A percentile compares a stretch with the other conserved stretches of the same genome.
These are phyloP conservation scores for Epichloe elymi DNA, from an alignment of 2,329 filamentous ascomycete species.

Conservation along the genomic window DNA sequence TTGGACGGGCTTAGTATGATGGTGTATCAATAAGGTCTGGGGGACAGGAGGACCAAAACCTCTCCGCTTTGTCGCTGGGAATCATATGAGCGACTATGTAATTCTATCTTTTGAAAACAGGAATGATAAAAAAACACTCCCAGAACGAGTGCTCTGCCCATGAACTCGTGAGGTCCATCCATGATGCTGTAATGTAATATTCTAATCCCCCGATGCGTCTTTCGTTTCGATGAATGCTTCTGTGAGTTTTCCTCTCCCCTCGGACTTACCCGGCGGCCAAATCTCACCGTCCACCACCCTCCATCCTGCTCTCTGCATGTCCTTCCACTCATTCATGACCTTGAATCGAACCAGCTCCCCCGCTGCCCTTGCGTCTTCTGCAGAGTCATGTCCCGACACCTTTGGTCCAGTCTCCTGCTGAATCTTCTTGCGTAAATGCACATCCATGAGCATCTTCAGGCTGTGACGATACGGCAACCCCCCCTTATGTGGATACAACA, in stretches of 20 bases:
- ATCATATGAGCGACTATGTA: conserved; percentile 20
- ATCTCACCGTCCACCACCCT: conserved; percentile 36
- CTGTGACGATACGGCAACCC: conserved; percentile 64
- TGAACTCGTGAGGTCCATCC: background rate
- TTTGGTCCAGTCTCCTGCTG: conserved; percentile 49
- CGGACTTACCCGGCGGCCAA: conserved; percentile 21
- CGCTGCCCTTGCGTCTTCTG: conserved; percentile 79
- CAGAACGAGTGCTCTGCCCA: background rate
- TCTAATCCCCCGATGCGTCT: background rate
- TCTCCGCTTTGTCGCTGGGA: conserved; percentile 9
- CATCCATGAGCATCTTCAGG: conserved; percentile 60
- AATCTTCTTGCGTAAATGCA: conserved; percentile 61
- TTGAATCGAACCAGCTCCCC: conserved; percentile 71
- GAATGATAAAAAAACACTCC: background rate
- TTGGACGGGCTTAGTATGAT: conserved; percentile 27
- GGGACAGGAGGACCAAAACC: background rate
- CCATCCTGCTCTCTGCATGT: conserved; percentile 57
- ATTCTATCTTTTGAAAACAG: conserved; percentile 18
- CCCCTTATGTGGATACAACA: conserved; percentile 68
- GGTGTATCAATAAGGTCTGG: conserved; percentile 3
- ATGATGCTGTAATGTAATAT: background rate
- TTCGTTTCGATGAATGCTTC: conserved; percentile 24
- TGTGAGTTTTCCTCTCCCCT: conserved; percentile 16
- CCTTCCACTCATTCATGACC: conserved; percentile 56
- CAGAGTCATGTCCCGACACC: conserved; percentile 69